These are phyloP conservation scores for Metschnikowia orientalis DNA, from an alignment of 805 yeast genomes.

Conservation along the genomic window DNA sequence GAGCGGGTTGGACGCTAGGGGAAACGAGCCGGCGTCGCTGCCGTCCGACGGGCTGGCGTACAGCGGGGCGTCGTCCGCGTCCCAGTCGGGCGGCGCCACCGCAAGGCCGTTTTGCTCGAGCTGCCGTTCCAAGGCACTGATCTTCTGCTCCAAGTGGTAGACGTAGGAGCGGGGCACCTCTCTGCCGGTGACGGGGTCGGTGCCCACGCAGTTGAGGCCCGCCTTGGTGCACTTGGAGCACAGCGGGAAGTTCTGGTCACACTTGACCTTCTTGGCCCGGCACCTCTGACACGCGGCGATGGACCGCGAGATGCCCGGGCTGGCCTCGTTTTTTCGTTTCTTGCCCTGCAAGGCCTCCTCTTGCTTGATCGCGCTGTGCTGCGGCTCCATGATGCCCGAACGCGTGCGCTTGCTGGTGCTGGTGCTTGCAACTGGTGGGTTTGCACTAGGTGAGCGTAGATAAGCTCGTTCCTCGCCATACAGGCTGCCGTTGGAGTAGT, in stretches of 20 bases:
- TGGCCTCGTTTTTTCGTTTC: conserved; percentile 1
- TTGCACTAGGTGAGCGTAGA: no score
- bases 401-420: no score
- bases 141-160: conserved; percentile 62
- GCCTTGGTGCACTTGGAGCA: conserved; percentile 63
- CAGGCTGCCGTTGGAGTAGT: no score
- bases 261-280: conserved; percentile 58
- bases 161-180: conserved; percentile 80
- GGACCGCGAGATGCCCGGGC: conserved; percentile 45
- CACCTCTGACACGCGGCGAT: conserved; percentile 87
- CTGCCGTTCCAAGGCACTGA: conserved; percentile 51
- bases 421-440: no score
- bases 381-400: no score
- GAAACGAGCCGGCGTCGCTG: not conserved
- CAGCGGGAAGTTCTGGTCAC: conserved; percentile 65
- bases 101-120: conserved; percentile 44
- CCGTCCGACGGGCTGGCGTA: no score
- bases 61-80: no score
- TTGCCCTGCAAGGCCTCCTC: conserved; percentile 1
- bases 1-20: conserved; percentile 1
- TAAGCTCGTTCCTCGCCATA: no score
- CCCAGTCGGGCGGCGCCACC: no score
- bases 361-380: no score
- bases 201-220: conserved; percentile 70
- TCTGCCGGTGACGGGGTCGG: conserved; percentile 86